These are phyloP conservation scores for Thuja plicata DNA, from an alignment of 83 land plant species.

Conservation along the genomic window DNA sequence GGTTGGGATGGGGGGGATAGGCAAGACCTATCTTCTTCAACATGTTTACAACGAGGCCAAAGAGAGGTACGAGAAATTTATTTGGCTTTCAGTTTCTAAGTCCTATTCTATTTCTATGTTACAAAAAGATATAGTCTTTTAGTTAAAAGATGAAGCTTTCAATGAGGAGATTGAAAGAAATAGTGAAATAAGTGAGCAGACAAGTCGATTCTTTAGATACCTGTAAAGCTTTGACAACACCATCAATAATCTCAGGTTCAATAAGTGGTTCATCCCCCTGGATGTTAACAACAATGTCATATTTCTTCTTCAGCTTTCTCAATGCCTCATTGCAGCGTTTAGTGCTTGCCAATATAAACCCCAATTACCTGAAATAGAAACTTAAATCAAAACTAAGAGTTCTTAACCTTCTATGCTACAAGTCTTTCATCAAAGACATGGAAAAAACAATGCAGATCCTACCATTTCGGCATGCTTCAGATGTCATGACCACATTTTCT, in stretches of 20 bases:
- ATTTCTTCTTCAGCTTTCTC: constrained; percentile 73
- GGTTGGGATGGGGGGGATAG: too few relatives aligned
- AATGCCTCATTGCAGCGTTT: constrained; percentile 97
- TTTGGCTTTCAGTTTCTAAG: too few relatives aligned
- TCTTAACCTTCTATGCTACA: neutral
- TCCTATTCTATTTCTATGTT: too few relatives aligned
- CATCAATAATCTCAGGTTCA: constrained; percentile 98
- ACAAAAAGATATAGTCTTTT: too few relatives aligned
- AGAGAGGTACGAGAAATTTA: too few relatives aligned
- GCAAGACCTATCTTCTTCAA: too few relatives aligned
- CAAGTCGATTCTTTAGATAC: too few relatives aligned
- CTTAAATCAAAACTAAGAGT: constrained; percentile 1
- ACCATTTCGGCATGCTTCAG: constrained; percentile 94
- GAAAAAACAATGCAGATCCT: constrained; percentile 5
- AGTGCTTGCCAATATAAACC: constrained; percentile 53
- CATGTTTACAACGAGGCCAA: too few relatives aligned
- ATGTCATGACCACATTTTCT: constrained; percentile 94
- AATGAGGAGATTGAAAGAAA: too few relatives aligned
- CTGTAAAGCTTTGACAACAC: constrained; percentile 90
- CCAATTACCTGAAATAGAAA: neutral
- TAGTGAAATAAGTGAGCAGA: too few relatives aligned
- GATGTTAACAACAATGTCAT: constrained; percentile 97
- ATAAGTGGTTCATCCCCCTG: constrained; percentile 99
- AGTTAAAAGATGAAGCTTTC: too few relatives aligned
- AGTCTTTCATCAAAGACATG: neutral